A percentile compares a stretch with the other conserved stretches of the same genome.
Evolutionary conservation across 1,284 basidiomycete species (phyloP).

Genomic region (Tylopilus orsonianus): DNA sequence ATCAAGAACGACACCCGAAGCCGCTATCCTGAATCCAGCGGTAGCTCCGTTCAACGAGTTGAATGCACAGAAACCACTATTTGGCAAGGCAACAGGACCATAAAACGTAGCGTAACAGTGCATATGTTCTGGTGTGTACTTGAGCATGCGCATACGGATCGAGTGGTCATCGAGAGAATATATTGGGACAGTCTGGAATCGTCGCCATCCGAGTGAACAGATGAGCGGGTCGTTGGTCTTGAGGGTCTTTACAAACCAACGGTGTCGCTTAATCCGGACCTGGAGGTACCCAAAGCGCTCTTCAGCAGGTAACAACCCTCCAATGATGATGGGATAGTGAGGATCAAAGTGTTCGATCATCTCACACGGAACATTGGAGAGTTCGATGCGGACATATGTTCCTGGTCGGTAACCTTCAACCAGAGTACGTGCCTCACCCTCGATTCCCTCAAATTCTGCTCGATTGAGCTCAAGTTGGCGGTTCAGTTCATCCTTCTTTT

Average conservation of each 20-base stretch:
- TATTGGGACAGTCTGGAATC: constrained; percentile 94
- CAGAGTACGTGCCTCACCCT: constrained; percentile 75
- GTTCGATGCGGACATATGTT: constrained; percentile 92
- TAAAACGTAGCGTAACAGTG: constrained; percentile 98
- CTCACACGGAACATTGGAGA: constrained; percentile 84
- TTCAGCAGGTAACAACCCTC: constrained; percentile 90
- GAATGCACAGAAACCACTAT: constrained; percentile 97
- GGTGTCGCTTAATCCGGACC: constrained; percentile 93
- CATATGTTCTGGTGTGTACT: constrained; percentile 99
- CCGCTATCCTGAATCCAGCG: constrained; percentile 85
- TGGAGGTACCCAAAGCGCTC: constrained; percentile 93
- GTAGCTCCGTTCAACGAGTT: constrained; percentile 73
- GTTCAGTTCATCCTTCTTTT: constrained; percentile 91
- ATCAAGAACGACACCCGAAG: constrained; percentile 94
- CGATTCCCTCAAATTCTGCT: constrained; percentile 83
- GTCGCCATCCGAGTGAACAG: constrained; percentile 93
- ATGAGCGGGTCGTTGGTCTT: constrained; percentile 99
- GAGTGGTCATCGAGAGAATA: constrained; percentile 97
- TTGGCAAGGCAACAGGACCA: constrained; percentile 87
- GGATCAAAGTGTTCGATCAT: constrained; percentile 95
- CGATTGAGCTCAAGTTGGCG: constrained; percentile 84
- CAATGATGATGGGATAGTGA: constrained; percentile 86
- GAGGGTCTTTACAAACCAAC: constrained; percentile 91
- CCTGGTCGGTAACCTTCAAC: constrained; percentile 93
- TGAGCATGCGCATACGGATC: constrained; percentile 98